These are phyloP conservation scores for Melampsora americana DNA, from an alignment of 1,284 basidiomycete genomes.

Conservation along the genomic window DNA sequence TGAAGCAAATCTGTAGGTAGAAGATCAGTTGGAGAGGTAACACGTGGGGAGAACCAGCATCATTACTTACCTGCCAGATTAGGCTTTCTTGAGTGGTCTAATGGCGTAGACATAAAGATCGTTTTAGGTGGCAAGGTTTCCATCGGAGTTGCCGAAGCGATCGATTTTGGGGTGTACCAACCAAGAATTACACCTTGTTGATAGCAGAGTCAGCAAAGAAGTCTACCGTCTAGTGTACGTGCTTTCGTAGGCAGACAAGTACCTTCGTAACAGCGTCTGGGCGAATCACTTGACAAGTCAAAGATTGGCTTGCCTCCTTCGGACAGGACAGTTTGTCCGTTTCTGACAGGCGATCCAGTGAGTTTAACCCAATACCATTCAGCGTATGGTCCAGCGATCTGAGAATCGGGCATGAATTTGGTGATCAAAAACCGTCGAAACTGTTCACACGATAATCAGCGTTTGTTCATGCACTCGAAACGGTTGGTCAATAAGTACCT, in stretches of 20 bases:
- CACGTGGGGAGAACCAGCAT: not conserved
- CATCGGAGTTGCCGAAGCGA: not conserved
- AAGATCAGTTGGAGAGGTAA: not conserved
- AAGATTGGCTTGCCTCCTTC: constrained; percentile 40
- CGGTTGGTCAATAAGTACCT: not conserved
- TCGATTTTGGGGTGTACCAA: constrained; percentile 30
- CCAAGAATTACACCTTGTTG: constrained; percentile 31
- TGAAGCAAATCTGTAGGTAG: constrained; percentile 23
- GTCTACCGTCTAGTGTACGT: not conserved
- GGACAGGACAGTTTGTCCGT: not conserved
- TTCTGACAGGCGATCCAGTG: constrained; percentile 26
- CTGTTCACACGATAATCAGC: not conserved
- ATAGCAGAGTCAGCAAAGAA: not conserved
- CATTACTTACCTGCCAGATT: constrained; percentile 35
- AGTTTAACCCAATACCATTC: constrained; percentile 45
- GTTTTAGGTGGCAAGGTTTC: not conserved
- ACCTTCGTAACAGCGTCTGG: constrained; percentile 43
- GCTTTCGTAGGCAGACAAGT: not conserved
- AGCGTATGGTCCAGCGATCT: constrained; percentile 29
- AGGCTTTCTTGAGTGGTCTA: constrained; percentile 41
- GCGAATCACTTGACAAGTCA: constrained; percentile 31
- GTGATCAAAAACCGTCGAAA: constrained; percentile 39
- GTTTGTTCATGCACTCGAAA: not conserved
- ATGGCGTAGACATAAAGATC: constrained; percentile 36
- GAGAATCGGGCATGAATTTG: constrained; percentile 41